Percentiles rank a stretch among this genome's conserved stretches.
Evolutionary conservation across 1,284 basidiomycete genomes (phyloP).

Genomic region (Sanghuangporus weigelae): DNA sequence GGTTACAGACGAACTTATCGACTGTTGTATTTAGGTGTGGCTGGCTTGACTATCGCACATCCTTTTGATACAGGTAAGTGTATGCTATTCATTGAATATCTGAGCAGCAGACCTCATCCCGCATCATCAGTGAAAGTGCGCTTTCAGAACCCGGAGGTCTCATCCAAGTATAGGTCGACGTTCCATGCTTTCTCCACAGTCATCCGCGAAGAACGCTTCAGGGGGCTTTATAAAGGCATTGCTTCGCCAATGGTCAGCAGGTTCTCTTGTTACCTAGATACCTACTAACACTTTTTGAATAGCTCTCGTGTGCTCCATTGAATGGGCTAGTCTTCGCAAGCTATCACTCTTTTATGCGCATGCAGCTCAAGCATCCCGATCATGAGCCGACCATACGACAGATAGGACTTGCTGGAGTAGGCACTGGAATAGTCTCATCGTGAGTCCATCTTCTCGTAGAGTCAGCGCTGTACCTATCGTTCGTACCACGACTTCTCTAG

Average conservation of each 20-base stretch:
- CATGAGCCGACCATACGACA: slow-evolving; percentile 56
- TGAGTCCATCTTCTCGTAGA: slow-evolving; percentile 33
- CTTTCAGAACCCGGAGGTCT: slow-evolving; percentile 57
- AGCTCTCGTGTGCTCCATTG: slow-evolving; percentile 66
- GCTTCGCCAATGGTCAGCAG: slow-evolving; percentile 56
- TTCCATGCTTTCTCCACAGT: slow-evolving; percentile 60
- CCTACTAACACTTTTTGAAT: background rate
- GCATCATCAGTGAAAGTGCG: slow-evolving; percentile 63
- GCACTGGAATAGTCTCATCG: slow-evolving; percentile 74
- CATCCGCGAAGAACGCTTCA: slow-evolving; percentile 56
- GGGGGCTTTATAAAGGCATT: slow-evolving; percentile 69
- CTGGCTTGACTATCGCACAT: slow-evolving; percentile 59
- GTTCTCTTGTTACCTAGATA: background rate
- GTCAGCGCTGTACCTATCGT: background rate
- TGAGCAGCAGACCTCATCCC: background rate
- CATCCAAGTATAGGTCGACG: slow-evolving; percentile 53
- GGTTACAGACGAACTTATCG: background rate
- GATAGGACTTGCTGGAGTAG: slow-evolving; percentile 71
- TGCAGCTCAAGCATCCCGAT: slow-evolving; percentile 44
- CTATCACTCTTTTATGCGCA: slow-evolving; percentile 64
- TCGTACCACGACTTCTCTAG: slow-evolving; percentile 33
- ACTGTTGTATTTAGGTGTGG: slow-evolving; percentile 43
- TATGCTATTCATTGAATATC: background rate
- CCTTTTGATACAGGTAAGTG: slow-evolving; percentile 70
- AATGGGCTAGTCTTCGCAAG: slow-evolving; percentile 74